A percentile compares a stretch with the other conserved stretches of the same genome.
These are phyloP conservation scores for Eucalyptus pumila DNA, from an alignment of 345 rosid genomes.

Conservation along the genomic window DNA sequence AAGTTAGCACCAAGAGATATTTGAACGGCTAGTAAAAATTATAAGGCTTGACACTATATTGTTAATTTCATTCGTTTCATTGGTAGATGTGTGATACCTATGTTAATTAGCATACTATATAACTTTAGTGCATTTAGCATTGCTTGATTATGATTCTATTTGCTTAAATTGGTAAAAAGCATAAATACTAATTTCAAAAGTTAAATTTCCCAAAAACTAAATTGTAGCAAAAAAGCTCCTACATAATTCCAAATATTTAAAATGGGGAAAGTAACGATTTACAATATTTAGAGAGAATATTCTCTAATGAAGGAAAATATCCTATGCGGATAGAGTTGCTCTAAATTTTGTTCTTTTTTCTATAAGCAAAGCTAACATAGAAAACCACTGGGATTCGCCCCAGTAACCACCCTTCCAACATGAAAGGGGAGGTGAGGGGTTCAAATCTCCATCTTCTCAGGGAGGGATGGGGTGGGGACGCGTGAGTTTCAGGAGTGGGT, in stretches of 20 bases:
- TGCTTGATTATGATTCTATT: background rate
- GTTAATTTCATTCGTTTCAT: background rate
- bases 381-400: too few relatives aligned
- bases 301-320: background rate
- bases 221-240: background rate
- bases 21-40: background rate
- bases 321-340: background rate
- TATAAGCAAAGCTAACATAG: background rate
- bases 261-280: background rate
- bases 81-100: background rate
- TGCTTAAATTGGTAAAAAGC: background rate
- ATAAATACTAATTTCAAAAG: background rate
- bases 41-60: background rate
- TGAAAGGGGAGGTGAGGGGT: too few relatives aligned
- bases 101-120: background rate
- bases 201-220: background rate
- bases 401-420: too few relatives aligned
- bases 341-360: background rate
- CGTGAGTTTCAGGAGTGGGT: too few relatives aligned
- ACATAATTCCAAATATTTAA: background rate
- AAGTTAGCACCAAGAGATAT: background rate
- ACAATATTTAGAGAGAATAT: background rate
- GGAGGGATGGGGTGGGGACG: too few relatives aligned
- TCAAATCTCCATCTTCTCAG: too few relatives aligned
- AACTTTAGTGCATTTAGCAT: background rate